A percentile compares a stretch with the other conserved stretches of the same genome.
Conservation (phyloP, 1,284 basidiomycete genomes). For the Flammula alnicola region DNA sequence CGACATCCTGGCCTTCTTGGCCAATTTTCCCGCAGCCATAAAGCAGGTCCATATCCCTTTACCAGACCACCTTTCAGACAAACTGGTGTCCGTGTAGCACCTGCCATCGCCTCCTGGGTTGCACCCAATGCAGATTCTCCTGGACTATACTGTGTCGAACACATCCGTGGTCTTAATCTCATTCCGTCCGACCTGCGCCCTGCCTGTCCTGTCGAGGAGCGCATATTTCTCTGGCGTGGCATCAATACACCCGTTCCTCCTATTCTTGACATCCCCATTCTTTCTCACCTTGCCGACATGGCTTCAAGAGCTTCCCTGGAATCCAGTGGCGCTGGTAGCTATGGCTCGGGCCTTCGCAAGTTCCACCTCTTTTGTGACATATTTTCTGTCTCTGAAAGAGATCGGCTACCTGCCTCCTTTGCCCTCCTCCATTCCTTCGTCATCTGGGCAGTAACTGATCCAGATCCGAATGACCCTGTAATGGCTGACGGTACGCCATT, state of each 20-base stretch:
- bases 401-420: slow-evolving; percentile 35
- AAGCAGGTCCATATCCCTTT: slow-evolving; percentile 14
- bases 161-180: slow-evolving; percentile 13
- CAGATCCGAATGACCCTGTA: slow-evolving; percentile 16
- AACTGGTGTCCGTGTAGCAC: slow-evolving; percentile 22
- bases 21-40: slow-evolving; percentile 29
- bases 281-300: slow-evolving; percentile 23
- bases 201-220: slow-evolving; percentile 28
- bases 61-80: slow-evolving; percentile 25
- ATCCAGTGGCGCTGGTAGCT: slow-evolving; percentile 28
- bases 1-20: slow-evolving; percentile 33
- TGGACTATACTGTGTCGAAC: slow-evolving; percentile 5
- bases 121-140: neutral
- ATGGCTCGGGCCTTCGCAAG: slow-evolving; percentile 40
- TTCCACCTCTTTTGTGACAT: slow-evolving; percentile 44
- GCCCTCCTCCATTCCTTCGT: slow-evolving; percentile 37
- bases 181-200: slow-evolving; percentile 30
- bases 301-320: slow-evolving; percentile 32
- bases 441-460: slow-evolving; percentile 34
- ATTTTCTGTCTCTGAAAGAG: slow-evolving; percentile 36
- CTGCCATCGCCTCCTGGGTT: slow-evolving; percentile 14
- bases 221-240: slow-evolving; percentile 38
- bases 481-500: slow-evolving; percentile 21
- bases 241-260: slow-evolving; percentile 28
- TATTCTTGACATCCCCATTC: slow-evolving; percentile 27